phyloP scores from a whole-genome alignment of 2,329 filamentous ascomycete species.

The Talaromyces sp. region DNA sequence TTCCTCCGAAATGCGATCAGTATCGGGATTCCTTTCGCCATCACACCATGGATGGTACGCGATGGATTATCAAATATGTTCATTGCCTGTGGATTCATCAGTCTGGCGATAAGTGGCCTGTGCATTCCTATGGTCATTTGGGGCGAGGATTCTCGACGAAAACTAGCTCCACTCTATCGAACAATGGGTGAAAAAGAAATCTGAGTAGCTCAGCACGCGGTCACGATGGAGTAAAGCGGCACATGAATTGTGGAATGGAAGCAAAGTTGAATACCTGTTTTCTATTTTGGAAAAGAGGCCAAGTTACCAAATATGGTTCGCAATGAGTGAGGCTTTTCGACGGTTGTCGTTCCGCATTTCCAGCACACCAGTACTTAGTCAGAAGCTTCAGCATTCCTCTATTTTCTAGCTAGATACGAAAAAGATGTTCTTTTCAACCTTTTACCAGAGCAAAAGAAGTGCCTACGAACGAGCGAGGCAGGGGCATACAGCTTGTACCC shows the following conservation, averaged over 20 bases:
- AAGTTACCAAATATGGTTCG: background rate
- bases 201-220: background rate
- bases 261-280: background rate
- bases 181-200: background rate
- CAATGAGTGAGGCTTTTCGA: background rate
- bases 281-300: background rate
- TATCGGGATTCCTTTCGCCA: conserved; percentile 32
- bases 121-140: background rate
- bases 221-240: no score
- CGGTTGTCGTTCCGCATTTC: no score
- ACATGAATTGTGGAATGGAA: no score
- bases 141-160: background rate
- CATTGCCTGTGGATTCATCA: conserved; percentile 26
- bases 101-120: conserved; percentile 14
- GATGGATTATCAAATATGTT: conserved; percentile 21
- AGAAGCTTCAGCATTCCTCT: background rate
- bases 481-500: no score
- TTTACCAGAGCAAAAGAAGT: no score
- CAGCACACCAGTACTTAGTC: no score
- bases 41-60: conserved; percentile 28
- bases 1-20: conserved; percentile 33
- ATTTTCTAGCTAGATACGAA: background rate
- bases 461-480: no score
- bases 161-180: background rate
- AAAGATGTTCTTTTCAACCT: no score